Percentiles rank a stretch among this genome's conserved stretches.
These are phyloP conservation scores for Cutaneotrichosporon cyanovorans DNA, from an alignment of 1,284 basidiomycete genomes.

Conservation along the genomic window DNA sequence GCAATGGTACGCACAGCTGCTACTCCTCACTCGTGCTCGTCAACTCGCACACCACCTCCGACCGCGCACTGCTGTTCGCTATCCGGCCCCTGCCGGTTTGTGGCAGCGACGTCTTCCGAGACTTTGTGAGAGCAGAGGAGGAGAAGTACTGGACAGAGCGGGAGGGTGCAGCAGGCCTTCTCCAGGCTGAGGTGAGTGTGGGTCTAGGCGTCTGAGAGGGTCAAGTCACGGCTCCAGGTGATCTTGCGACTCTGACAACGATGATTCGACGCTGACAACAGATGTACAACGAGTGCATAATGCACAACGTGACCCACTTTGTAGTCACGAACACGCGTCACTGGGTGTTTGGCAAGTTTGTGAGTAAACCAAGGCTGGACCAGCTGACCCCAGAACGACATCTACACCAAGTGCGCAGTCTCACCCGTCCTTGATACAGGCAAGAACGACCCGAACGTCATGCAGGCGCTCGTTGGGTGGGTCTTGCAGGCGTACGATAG, in stretches of 20 bases:
- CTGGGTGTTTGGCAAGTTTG: constrained; percentile 45
- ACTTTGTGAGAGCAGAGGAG: constrained; percentile 21
- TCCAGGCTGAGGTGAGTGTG: constrained; percentile 35
- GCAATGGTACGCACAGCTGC: constrained; percentile 20
- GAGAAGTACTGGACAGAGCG: neutral
- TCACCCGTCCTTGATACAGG: constrained; percentile 31
- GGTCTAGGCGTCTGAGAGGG: too few relatives aligned
- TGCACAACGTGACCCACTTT: constrained; percentile 39
- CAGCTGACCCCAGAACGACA: constrained; percentile 22
- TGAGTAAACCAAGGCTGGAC: constrained; percentile 15
- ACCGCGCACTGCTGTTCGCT: constrained; percentile 32
- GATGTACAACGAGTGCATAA: constrained; percentile 39
- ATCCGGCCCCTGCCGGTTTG: constrained; percentile 30
- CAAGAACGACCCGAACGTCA: constrained; percentile 28
- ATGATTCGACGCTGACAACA: constrained; percentile 6
- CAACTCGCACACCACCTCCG: constrained; percentile 22
- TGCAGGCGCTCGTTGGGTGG: constrained; percentile 40
- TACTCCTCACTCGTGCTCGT: constrained; percentile 38
- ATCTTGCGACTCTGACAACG: too few relatives aligned
- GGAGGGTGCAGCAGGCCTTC: constrained; percentile 23
- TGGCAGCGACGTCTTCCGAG: constrained; percentile 20
- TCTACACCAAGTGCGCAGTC: constrained; percentile 27
- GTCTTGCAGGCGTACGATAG: constrained; percentile 21
- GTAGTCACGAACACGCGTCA: constrained; percentile 39
- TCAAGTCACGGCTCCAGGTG: too few relatives aligned